Percentiles rank a stretch among this genome's conserved stretches.
These are phyloP conservation scores for Plasmopara viticola DNA, from an alignment of 352 stramenopile genomes.

Conservation along the genomic window DNA sequence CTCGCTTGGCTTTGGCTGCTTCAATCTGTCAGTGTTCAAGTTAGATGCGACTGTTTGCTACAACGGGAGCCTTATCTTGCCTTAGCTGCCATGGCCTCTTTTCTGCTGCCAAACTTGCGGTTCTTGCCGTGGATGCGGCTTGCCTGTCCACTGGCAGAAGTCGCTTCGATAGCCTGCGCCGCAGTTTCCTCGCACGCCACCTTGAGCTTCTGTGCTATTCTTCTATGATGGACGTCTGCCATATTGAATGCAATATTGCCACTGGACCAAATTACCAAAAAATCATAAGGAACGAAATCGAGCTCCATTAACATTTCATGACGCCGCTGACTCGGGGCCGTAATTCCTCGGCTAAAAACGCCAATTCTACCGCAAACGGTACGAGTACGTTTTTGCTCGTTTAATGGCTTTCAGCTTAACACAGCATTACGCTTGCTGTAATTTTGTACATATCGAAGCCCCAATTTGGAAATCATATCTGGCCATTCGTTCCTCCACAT, in stretches of 20 bases:
- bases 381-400: background rate
- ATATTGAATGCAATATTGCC: conserved; percentile 13
- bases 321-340: too few relatives aligned
- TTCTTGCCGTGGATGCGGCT: conserved; percentile 80
- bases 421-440: background rate
- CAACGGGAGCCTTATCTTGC: conserved; percentile 12
- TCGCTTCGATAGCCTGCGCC: conserved; percentile 69
- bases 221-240: conserved; percentile 61
- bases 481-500: conserved; percentile 29
- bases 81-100: conserved; percentile 79
- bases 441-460: conserved; percentile 22
- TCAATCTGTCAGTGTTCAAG: conserved; percentile 40
- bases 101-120: conserved; percentile 72
- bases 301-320: background rate
- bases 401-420: background rate
- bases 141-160: conserved; percentile 59
- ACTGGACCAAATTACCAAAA: background rate
- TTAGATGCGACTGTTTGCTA: background rate
- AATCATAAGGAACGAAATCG: background rate
- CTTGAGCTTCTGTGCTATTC: conserved; percentile 66
- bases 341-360: background rate
- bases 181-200: conserved; percentile 79
- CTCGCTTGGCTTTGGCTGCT: conserved; percentile 68
- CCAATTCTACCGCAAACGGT: conserved; percentile 21
- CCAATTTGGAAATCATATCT: conserved; percentile 70